Evolutionary conservation across 1,284 basidiomycete genomes (phyloP), one percentile per base, ranked within the genome.

Genomic region (Peniophora sp.): DNA sequence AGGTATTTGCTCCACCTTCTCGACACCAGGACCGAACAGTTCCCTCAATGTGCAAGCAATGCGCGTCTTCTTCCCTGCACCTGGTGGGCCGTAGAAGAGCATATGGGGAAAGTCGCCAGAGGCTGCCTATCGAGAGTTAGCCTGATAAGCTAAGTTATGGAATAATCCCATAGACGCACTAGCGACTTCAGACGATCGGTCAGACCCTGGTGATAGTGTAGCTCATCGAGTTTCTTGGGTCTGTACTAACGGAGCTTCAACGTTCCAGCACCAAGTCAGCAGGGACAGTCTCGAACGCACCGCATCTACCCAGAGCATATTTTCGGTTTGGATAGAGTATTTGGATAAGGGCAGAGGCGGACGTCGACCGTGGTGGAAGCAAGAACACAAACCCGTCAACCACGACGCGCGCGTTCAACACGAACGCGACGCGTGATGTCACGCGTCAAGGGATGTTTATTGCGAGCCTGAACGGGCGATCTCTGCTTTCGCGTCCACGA

Each of bases 11-110:
- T n/a, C n/a, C 54, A 91, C 93, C 76, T 97, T 97, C 66, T 97
- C 94, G 0, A 88, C 92, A 3, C 93, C 92, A 41, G 85, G 77
- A 1, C 96, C 97, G 68, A 94, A 99, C 42, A 99, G 70, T 62
- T 97, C 87, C 57, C 88, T 76, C 48, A 99, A 66, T 5, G 91
- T 93, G 57, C 88, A 91, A 59, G 85, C 88, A 62, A 99, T 95
- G 47, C 97, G 79, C 35, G 97, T 99, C 79, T 99, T 99, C 74
- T 99, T 99, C 17, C 96, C 96, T 9, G 96, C 93, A 17, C 96
- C 96, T 3, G 91, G 92, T 2, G 96, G 97, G 0, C 96, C 97
- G 63, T 98, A 99, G 71, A 99, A 97, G 11, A 99, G 80, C 72
- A 97, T 87, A 65, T 99, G 96, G 5, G 96, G 96, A 62, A 99